A percentile compares a stretch with the other conserved stretches of the same genome.
Conservation (phyloP, 805 yeast species). For the Candida tallmaniae region DNA sequence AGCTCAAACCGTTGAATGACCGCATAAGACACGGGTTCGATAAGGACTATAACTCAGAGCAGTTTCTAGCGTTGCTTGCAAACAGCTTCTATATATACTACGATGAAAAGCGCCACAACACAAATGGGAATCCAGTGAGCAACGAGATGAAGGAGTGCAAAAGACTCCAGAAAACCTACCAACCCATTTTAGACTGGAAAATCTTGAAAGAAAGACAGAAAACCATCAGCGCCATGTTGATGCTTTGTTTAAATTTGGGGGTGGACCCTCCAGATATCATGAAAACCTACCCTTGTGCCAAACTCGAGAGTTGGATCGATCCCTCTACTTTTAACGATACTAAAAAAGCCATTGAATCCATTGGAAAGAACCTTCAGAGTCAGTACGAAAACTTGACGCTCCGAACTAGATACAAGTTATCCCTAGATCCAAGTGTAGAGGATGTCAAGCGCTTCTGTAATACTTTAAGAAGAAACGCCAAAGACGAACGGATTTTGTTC, state of each 20-base stretch:
- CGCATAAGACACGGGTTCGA: constrained; percentile 65
- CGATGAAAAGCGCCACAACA: constrained; percentile 87
- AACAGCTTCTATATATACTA: constrained; percentile 76
- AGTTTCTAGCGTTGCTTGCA: constrained; percentile 51
- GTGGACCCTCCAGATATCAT: constrained; percentile 97
- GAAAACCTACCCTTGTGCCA: constrained; percentile 90
- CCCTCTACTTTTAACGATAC: constrained; percentile 79
- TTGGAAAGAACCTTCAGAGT: constrained; percentile 80
- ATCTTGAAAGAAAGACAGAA: constrained; percentile 84
- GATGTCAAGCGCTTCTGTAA: constrained; percentile 90
- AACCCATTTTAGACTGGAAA: constrained; percentile 86
- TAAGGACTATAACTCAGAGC: constrained; percentile 54
- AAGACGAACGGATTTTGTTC: constrained; percentile 87
- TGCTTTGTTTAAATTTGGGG: constrained; percentile 85
- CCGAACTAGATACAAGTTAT: constrained; percentile 85
- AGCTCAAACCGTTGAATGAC: constrained; percentile 37
- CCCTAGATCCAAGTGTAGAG: constrained; percentile 91
- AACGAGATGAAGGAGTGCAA: constrained; percentile 46
- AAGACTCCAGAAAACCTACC: constrained; percentile 45
- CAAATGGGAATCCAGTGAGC: constrained; percentile 77
- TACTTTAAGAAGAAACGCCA: constrained; percentile 81
- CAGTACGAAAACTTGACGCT: constrained; percentile 88
- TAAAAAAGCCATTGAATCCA: constrained; percentile 84
- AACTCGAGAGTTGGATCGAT: constrained; percentile 89
- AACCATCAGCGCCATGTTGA: constrained; percentile 89